phyloP scores from a whole-genome alignment of 2,329 filamentous ascomycete genomes.

The Immersiporthe knoxdaviesiana region DNA sequence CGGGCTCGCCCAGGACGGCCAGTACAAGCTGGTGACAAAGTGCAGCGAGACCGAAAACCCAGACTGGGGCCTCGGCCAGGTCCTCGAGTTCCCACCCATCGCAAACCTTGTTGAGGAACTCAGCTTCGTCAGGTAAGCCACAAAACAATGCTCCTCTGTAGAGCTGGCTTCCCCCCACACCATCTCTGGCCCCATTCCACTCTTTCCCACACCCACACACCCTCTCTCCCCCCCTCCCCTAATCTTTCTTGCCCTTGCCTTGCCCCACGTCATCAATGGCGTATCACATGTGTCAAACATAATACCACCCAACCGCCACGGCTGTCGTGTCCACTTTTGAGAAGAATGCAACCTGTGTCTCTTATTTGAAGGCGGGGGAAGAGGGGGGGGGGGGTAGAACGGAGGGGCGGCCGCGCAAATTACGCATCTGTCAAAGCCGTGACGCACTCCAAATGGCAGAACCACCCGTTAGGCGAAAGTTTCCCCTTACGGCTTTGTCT shows the following conservation, averaged over 20 bases:
- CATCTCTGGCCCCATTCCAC: neutral
- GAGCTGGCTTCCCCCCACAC: neutral
- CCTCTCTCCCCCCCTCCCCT: neutral
- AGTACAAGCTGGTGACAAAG: conserved; percentile 64
- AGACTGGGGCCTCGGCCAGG: conserved; percentile 59
- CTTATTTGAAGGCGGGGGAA: neutral
- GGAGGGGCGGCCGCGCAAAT: conserved; percentile 4
- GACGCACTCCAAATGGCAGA: neutral
- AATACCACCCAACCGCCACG: conserved; percentile 4
- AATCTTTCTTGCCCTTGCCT: conserved; percentile 8
- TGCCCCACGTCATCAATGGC: conserved; percentile 15
- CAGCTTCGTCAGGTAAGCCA: conserved; percentile 71
- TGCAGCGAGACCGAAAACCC: conserved; percentile 62
- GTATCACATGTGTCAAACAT: conserved; percentile 7
- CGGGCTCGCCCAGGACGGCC: conserved; percentile 56
- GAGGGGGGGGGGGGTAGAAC: too few relatives aligned
- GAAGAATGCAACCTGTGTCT: neutral
- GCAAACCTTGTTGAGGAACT: conserved; percentile 67
- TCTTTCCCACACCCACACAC: neutral
- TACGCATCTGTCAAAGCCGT: conserved; percentile 3
- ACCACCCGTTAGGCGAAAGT: conserved; percentile 5
- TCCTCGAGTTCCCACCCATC: conserved; percentile 56
- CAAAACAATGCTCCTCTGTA: conserved; percentile 6
- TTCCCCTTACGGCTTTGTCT: neutral
- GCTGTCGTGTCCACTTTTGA: conserved; percentile 10